Evolutionary conservation across 176 grass and related monocot genomes (phyloP), one percentile per base, ranked within the genome.

Genomic region (Areca catechu): DNA sequence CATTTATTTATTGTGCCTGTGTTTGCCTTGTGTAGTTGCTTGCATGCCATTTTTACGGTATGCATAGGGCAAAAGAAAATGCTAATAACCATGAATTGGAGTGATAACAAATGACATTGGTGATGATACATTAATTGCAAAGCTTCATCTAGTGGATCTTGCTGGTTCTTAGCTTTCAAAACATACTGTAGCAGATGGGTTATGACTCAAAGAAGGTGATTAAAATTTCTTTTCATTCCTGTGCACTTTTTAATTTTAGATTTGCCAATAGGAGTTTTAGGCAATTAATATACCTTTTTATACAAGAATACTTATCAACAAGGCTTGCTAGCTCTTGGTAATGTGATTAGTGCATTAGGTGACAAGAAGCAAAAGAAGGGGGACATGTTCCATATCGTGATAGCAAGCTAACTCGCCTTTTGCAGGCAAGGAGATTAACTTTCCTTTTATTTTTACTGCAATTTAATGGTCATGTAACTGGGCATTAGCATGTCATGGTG

Each of bases 141-240:
- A 94, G 48, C 69, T 94, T 81, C 89, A 94, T 63, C 65, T 94
- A 15, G 89, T 94, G 53, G 89, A 94, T 63, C 78, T 94, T 56
- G 89, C 89, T 73, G 89, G 89, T 68, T 94, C 89, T 72, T 84
- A 94, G 72, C 86, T 80, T 60, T 76, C 89, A 64, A 90, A 90
- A 57, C 74, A 82, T 30, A 90, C 86, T 54, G 89, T 79, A 58
- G 80, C 80, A 51, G 77, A 94, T 62, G 89, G 83, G 23, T 70
- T 66, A n/a, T 63, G 89, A 24, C 80, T 94, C 66, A 94, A 88
- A 88, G 89, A 94, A 84, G 89, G 89, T 61, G 68, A 81, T 20
- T 14, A 58, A 50, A 22, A 2, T 16, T 23, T 53, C 12, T 24
- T 61, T 58, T 73, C 24, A 15, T 9, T 1, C 1, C 22, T 66